These are phyloP conservation scores for Sungouiella blattae DNA, from an alignment of 805 yeast species.

Conservation along the genomic window DNA sequence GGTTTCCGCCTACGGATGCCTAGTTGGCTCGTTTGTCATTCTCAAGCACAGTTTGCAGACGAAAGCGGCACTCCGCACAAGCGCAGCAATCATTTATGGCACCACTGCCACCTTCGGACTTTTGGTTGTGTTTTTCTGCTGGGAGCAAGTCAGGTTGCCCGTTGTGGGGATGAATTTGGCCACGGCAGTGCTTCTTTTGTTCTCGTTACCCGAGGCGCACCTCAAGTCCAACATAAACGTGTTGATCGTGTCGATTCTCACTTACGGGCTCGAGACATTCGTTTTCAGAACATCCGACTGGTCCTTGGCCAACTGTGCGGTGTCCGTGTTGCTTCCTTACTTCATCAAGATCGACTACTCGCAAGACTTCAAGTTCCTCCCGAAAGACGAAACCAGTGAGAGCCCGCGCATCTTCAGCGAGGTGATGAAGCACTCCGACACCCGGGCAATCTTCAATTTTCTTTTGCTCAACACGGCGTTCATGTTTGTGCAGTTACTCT, in stretches of 20 bases:
- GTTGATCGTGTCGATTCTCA: slow-evolving; percentile 8
- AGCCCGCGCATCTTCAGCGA: slow-evolving; percentile 25
- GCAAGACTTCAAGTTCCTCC: neutral
- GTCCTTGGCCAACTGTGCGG: slow-evolving; percentile 3
- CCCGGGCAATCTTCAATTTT: slow-evolving; percentile 85
- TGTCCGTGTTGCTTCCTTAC: slow-evolving; percentile 10
- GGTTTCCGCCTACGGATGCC: slow-evolving; percentile 17
- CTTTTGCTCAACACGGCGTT: slow-evolving; percentile 81
- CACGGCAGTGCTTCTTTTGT: slow-evolving; percentile 10
- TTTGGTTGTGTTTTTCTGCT: slow-evolving; percentile 1
- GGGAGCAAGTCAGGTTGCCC: slow-evolving; percentile 5
- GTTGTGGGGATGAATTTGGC: slow-evolving; percentile 12
- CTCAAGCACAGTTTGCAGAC: slow-evolving; percentile 3
- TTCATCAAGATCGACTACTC: slow-evolving; percentile 9
- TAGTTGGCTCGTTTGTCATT: slow-evolving; percentile 15
- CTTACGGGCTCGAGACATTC: slow-evolving; percentile 13
- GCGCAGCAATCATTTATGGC: neutral
- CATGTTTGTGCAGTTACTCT: slow-evolving; percentile 90
- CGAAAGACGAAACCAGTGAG: neutral
- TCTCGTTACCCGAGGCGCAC: slow-evolving; percentile 8
- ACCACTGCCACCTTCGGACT: slow-evolving; percentile 1
- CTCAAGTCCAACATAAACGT: slow-evolving; percentile 8
- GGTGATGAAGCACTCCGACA: slow-evolving; percentile 49
- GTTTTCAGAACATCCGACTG: slow-evolving; percentile 8
- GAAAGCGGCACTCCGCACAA: neutral